Evolutionary conservation across 306 rosid genomes (phyloP).

Genomic region (Albizia julibrissin): DNA sequence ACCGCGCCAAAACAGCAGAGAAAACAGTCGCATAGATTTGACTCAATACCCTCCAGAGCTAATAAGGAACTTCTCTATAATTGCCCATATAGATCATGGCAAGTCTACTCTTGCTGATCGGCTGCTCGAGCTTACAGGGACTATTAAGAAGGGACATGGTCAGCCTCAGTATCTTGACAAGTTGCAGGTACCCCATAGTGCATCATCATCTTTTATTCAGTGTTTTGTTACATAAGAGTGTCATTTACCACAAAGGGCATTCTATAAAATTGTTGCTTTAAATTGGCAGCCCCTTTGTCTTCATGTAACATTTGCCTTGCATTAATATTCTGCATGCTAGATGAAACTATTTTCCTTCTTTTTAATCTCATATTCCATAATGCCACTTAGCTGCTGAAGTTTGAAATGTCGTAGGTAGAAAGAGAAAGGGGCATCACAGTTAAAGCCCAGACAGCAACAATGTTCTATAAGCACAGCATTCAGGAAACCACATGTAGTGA

Average conservation of each 20-base stretch:
- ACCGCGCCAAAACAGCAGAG: conserved; percentile 54
- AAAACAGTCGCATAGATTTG: conserved; percentile 56
- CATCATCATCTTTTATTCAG: neutral
- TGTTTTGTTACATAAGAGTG: conserved; percentile 1
- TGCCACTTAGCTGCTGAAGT: conserved; percentile 27
- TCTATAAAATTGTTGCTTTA: conserved; percentile 2
- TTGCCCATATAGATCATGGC: conserved; percentile 82
- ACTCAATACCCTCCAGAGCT: conserved; percentile 66
- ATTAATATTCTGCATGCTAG: neutral
- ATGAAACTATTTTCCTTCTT: conserved; percentile 20
- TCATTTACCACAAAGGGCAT: conserved; percentile 5
- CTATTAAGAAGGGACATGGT: conserved; percentile 90
- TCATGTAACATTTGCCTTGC: neutral
- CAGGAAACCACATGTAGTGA: conserved; percentile 35
- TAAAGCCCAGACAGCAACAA: conserved; percentile 96
- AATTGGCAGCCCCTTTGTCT: neutral
- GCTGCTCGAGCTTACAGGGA: conserved; percentile 89
- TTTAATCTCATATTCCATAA: neutral
- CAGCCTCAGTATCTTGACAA: conserved; percentile 92
- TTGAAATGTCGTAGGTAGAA: conserved; percentile 66
- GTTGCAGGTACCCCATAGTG: conserved; percentile 58
- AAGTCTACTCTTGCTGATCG: conserved; percentile 88
- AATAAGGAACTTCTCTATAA: conserved; percentile 81
- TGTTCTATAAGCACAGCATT: conserved; percentile 62
- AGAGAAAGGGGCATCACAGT: conserved; percentile 96